Percentiles rank a stretch among this genome's conserved stretches.
Evolutionary conservation across 495 filamentous ascomycete genomes (phyloP).

Genomic region (Xylaria cubensis): DNA sequence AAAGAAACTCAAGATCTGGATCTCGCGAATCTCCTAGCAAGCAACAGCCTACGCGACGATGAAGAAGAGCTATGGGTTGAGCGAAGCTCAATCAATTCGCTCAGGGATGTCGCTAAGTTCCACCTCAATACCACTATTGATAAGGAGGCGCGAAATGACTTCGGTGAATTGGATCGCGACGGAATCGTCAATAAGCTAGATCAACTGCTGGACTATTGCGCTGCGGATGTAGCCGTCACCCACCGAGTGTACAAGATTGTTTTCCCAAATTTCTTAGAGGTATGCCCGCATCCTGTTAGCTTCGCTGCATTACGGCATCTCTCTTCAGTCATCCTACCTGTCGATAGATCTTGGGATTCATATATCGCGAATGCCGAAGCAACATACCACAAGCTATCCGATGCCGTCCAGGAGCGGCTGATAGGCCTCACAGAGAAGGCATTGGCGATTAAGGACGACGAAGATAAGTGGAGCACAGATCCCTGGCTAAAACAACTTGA

Average conservation of each 20-base stretch:
- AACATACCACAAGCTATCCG: slow-evolving; percentile 78
- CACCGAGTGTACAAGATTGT: slow-evolving; percentile 92
- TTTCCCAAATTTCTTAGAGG: slow-evolving; percentile 83
- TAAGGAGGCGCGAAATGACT: slow-evolving; percentile 84
- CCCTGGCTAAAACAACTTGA: slow-evolving; percentile 93
- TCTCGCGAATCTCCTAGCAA: slow-evolving; percentile 72
- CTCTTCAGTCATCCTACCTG: slow-evolving; percentile 88
- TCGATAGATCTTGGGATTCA: slow-evolving; percentile 82
- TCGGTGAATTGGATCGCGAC: slow-evolving; percentile 78
- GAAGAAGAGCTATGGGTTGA: slow-evolving; percentile 96
- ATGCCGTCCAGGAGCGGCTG: slow-evolving; percentile 76
- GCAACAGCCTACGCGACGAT: slow-evolving; percentile 71
- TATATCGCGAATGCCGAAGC: slow-evolving; percentile 84
- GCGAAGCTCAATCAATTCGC: slow-evolving; percentile 90
- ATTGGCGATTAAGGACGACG: slow-evolving; percentile 70
- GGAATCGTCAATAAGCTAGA: slow-evolving; percentile 74
- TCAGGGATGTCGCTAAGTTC: slow-evolving; percentile 95
- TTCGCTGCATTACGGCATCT: slow-evolving; percentile 93
- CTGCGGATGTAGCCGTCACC: slow-evolving; percentile 90
- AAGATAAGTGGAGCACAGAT: slow-evolving; percentile 73
- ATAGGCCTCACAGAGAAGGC: slow-evolving; percentile 76
- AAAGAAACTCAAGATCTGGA: slow-evolving; percentile 73
- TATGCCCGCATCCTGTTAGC: slow-evolving; percentile 95
- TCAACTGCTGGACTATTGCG: slow-evolving; percentile 92
- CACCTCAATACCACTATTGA: slow-evolving; percentile 92